These are phyloP conservation scores for Amylocarpus encephaloides DNA, from an alignment of 2,329 filamentous ascomycete genomes.

Conservation along the genomic window DNA sequence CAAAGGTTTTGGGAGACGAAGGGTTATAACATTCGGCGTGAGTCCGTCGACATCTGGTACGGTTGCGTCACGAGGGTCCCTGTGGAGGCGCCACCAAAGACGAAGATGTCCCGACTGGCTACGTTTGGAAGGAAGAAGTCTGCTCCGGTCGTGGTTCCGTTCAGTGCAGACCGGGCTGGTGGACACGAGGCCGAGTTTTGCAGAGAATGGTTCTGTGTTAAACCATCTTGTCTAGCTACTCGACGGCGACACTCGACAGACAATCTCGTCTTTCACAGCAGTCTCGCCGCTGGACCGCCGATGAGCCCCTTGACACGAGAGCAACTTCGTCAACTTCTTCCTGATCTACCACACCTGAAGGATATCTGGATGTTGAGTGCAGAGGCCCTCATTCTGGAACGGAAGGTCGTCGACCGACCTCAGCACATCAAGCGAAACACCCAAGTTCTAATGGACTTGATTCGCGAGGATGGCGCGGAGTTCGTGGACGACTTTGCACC, in stretches of 20 bases:
- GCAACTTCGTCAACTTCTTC: constrained; percentile 43
- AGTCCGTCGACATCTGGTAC: constrained; percentile 56
- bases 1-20: constrained; percentile 61
- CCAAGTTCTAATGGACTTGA: constrained; percentile 57
- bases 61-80: constrained; percentile 43
- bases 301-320: constrained; percentile 50
- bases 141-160: constrained; percentile 6
- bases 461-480: constrained; percentile 52
- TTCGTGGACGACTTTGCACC: constrained; percentile 53
- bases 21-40: constrained; percentile 54
- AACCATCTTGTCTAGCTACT: constrained; percentile 25
- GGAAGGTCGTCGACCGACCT: constrained; percentile 50
- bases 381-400: constrained; percentile 54
- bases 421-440: constrained; percentile 58
- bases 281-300: constrained; percentile 54
- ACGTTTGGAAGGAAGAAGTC: constrained; percentile 54
- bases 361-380: constrained; percentile 59
- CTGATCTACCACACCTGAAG: constrained; percentile 51
- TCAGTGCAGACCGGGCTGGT: constrained; percentile 20
- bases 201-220: constrained; percentile 32
- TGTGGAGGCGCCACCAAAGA: constrained; percentile 36
- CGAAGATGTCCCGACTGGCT: constrained; percentile 42
- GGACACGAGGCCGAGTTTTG: constrained; percentile 25
- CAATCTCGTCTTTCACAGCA: constrained; percentile 51
- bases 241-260: constrained; percentile 23